Percentiles rank a stretch among this genome's conserved stretches.
These are phyloP conservation scores for Neonectria neomacrospora DNA, from an alignment of 2,329 filamentous ascomycete species.

Conservation along the genomic window DNA sequence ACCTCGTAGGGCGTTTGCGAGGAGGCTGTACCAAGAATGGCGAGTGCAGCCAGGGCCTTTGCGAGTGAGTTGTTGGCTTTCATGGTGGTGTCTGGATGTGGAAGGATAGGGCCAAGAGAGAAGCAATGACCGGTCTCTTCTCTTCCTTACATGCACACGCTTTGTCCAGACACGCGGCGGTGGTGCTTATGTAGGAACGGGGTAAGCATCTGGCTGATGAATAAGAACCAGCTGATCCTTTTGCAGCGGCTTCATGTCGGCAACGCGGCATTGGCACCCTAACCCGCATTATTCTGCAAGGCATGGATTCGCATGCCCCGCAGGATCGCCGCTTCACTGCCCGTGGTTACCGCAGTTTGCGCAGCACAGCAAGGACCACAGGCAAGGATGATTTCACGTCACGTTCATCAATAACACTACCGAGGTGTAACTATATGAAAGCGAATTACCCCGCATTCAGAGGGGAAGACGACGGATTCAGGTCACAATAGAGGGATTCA, in stretches of 20 bases:
- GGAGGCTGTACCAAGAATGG: background rate
- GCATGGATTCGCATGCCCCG: background rate
- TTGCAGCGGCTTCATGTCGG: background rate
- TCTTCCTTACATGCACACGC: background rate
- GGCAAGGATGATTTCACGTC: background rate
- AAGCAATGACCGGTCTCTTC: too few species aligned
- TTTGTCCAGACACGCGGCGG: background rate
- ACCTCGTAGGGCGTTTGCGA: background rate
- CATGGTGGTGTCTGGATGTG: background rate
- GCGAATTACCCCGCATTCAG: background rate
- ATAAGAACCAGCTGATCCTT: background rate
- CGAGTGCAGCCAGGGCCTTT: background rate
- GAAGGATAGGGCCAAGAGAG: background rate
- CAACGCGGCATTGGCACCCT: background rate
- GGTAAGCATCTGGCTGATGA: background rate
- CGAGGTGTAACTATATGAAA: background rate
- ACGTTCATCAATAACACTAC: background rate
- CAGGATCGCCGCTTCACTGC: background rate
- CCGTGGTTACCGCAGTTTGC: background rate
- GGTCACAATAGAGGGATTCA: background rate
- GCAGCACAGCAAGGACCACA: background rate
- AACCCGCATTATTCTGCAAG: background rate
- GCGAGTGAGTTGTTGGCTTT: background rate
- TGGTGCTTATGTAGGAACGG: background rate
- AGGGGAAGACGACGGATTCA: background rate